Percentiles rank a stretch among this genome's conserved stretches.
These are phyloP conservation scores for Solanum megistacrolobum DNA, from an alignment of 257 asterid species.

Conservation along the genomic window DNA sequence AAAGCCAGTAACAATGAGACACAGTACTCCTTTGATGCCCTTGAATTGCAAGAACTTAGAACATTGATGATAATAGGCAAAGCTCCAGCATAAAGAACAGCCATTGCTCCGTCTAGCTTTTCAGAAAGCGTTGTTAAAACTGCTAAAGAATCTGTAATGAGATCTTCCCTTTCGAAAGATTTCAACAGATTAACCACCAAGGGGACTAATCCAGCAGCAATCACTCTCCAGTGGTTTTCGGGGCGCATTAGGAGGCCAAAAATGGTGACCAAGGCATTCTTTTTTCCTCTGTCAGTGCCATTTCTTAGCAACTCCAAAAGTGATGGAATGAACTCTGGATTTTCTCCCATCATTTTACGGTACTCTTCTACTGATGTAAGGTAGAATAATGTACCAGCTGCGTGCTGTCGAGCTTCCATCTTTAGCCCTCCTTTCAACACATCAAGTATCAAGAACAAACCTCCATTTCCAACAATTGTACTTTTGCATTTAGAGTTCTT, in stretches of 20 bases:
- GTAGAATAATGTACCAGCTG: constrained; percentile 70
- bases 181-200: constrained; percentile 28
- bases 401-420: constrained; percentile 57
- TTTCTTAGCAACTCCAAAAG: constrained; percentile 30
- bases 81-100: constrained; percentile 35
- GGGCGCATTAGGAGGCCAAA: constrained; percentile 47
- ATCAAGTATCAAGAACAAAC: constrained; percentile 34
- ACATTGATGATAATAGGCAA: constrained; percentile 33
- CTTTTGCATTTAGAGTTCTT: constrained; percentile 32
- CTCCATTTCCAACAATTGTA: constrained; percentile 35
- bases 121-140: constrained; percentile 48
- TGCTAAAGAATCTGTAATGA: constrained; percentile 46
- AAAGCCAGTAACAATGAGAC: constrained; percentile 51
- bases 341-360: constrained; percentile 40
- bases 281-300: constrained; percentile 42
- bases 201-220: constrained; percentile 47
- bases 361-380: constrained; percentile 63
- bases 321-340: constrained; percentile 34
- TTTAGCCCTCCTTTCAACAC: constrained; percentile 34
- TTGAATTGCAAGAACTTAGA: constrained; percentile 29
- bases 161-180: constrained; percentile 41
- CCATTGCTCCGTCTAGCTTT: constrained; percentile 50
- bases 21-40: constrained; percentile 39
- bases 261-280: constrained; percentile 46
- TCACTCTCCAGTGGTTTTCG: constrained; percentile 47